phyloP scores from a whole-genome alignment of 2,329 filamentous ascomycete genomes.

The Cladophialophora carrionii region DNA sequence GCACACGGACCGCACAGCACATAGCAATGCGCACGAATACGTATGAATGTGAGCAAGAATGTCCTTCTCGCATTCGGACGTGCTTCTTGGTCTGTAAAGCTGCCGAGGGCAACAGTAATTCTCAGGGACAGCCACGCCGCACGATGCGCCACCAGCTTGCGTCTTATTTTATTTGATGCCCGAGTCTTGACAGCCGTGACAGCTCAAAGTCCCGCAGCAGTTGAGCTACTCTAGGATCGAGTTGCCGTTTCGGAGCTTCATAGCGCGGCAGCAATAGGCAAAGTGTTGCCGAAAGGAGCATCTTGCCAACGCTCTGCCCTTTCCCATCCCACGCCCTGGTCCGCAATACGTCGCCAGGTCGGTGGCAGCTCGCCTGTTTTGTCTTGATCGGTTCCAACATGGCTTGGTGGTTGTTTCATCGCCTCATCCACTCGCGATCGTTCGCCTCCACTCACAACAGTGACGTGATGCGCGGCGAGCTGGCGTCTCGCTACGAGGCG shows the following conservation, averaged over 20 bases:
- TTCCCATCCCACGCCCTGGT: background rate
- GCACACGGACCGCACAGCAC: background rate
- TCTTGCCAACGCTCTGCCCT: background rate
- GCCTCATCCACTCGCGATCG: slow-evolving; percentile 8
- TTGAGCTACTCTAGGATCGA: background rate
- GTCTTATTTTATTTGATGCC: background rate
- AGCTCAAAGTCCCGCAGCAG: background rate
- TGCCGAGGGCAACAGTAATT: background rate
- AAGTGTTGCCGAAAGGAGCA: background rate
- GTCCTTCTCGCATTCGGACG: background rate
- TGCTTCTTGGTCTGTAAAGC: background rate
- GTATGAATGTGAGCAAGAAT: background rate
- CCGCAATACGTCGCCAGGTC: background rate
- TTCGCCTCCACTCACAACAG: slow-evolving; percentile 9
- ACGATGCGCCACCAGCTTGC: background rate
- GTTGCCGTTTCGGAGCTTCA: background rate
- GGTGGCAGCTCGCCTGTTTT: slow-evolving; percentile 1
- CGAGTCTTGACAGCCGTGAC: background rate
- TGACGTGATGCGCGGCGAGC: slow-evolving; percentile 11
- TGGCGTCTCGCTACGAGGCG: slow-evolving; percentile 17
- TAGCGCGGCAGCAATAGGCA: background rate
- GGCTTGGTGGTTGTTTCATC: background rate
- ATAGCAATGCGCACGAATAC: background rate
- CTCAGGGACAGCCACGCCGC: too few relatives aligned
- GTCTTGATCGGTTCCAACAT: background rate